Evolutionary conservation across 2,329 filamentous ascomycete species (phyloP).

Genomic region (Zasmidium cellare): DNA sequence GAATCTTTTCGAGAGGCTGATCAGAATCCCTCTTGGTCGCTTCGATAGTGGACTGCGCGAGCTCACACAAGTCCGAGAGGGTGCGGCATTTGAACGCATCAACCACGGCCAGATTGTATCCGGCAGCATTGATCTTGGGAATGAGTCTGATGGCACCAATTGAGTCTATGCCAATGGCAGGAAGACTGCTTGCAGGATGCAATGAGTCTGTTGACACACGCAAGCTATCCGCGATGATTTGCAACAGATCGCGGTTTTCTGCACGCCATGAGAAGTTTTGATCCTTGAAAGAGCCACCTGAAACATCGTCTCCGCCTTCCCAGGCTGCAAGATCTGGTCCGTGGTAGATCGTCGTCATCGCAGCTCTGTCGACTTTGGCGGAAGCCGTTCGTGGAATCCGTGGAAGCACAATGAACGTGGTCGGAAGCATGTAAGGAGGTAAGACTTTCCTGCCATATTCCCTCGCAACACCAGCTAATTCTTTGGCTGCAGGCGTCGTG

Average conservation of each 20-base stretch:
- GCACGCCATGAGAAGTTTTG: conserved; percentile 3
- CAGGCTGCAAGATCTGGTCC: conserved; percentile 5
- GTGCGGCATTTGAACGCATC: conserved; percentile 17
- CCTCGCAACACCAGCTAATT: conserved; percentile 4
- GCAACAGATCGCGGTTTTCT: conserved; percentile 6
- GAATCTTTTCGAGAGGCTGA: background rate
- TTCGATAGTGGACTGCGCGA: conserved; percentile 1
- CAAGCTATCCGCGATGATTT: conserved; percentile 9
- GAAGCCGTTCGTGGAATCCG: conserved; percentile 14
- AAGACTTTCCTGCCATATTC: conserved; percentile 9
- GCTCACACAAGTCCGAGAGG: conserved; percentile 7
- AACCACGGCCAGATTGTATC: conserved; percentile 11
- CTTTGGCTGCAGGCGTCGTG: conserved; percentile 2
- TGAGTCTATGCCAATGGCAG: conserved; percentile 18
- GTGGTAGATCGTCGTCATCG: conserved; percentile 13
- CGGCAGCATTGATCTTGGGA: conserved; percentile 15
- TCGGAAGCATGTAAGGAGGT: conserved; percentile 16
- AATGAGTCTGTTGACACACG: background rate
- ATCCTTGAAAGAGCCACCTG: background rate
- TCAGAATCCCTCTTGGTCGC: background rate
- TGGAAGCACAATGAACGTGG: conserved; percentile 12
- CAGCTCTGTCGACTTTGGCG: conserved; percentile 14
- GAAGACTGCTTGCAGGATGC: conserved; percentile 8
- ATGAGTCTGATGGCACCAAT: conserved; percentile 17
- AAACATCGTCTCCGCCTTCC: conserved; percentile 1